Base-by-base conservation (phyloP, 1,284 basidiomycete species). In the Boletus mariae region DNA sequence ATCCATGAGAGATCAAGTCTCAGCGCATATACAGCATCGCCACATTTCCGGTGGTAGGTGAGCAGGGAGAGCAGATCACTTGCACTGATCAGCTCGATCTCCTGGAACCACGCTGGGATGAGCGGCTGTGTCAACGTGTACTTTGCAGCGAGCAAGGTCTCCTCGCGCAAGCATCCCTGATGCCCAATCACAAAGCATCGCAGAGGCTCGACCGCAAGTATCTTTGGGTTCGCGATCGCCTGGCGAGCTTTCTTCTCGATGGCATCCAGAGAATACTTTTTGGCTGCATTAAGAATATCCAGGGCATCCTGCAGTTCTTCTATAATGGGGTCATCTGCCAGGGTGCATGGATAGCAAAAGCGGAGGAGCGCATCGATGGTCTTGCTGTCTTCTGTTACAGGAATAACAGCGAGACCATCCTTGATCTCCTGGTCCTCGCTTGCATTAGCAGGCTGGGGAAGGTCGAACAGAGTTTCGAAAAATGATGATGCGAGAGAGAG, bases 341-440 rank as follows among this genome's bases (percentile, higher is more conserved):
- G 12, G 5, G 31, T 32, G 31, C 31, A 32, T 2, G 31, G 31
- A 32, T 32, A 32, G 12, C 31, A 32, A 5, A 32, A 32, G 9
- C 63, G 59, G 23, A 64, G 55, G 26, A 64, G 56, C 7, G 46
- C 47, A 41, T 70, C 62, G 38, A 70, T 38, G 3, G 53, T 57
- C 25, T 58, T 53, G 51, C 62, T 61, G 15, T 54, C 42, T 53
- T 72, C 70, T 23, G 57, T 17, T 12, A 71, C 44, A 2, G 54
- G 29, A 26, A 71, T 38, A 38, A 70, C 57, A 23, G 54, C 58
- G 13, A 58, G 49, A 9, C 54, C 57, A 35, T 59, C 56, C 38
- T 52, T 55, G 42, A 50, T 51, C 17, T 49, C 49, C 7, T 37
- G 35, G 9, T 8, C 35, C 15, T 37, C n/a, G n/a, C 7, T 17